Conservation (phyloP, 2,329 filamentous ascomycete species). For the Cordyceps pruinosa region DNA sequence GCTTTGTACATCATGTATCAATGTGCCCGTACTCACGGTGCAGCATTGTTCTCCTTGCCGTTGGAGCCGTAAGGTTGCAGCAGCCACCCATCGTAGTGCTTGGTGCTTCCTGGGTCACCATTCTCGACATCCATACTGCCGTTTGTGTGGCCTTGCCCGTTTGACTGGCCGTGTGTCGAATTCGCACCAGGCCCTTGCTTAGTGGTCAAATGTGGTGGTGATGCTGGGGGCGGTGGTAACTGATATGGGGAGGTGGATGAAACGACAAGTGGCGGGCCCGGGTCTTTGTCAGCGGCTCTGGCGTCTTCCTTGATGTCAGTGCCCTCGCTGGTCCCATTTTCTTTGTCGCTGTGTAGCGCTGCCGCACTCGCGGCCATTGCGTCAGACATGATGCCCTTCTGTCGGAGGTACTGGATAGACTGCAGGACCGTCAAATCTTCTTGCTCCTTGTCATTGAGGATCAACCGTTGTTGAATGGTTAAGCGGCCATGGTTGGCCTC, state of each 20-base stretch:
- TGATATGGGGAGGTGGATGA: constrained; percentile 8
- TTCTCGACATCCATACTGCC: neutral
- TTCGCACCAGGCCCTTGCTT: constrained; percentile 24
- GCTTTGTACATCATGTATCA: neutral
- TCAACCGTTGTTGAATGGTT: constrained; percentile 58
- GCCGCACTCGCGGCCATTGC: constrained; percentile 5
- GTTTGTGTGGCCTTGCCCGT: neutral
- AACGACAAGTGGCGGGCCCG: constrained; percentile 14
- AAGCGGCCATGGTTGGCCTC: constrained; percentile 59
- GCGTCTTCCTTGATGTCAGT: constrained; percentile 12
- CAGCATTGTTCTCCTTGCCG: constrained; percentile 12
- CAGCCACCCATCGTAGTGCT: constrained; percentile 33
- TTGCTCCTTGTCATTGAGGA: constrained; percentile 61
- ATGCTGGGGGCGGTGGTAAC: constrained; percentile 30
- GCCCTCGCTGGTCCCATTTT: constrained; percentile 15
- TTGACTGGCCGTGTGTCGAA: neutral
- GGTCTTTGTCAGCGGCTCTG: constrained; percentile 18
- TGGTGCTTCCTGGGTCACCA: constrained; percentile 22
- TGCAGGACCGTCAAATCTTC: constrained; percentile 60
- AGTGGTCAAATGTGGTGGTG: constrained; percentile 29
- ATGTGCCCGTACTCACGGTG: constrained; percentile 8
- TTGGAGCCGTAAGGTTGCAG: constrained; percentile 29
- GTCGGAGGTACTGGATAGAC: constrained; percentile 58
- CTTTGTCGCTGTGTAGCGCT: neutral
- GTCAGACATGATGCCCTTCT: constrained; percentile 45